Conservation (phyloP, 2,329 filamentous ascomycete genomes). For the Aspergillus caelatus region DNA sequence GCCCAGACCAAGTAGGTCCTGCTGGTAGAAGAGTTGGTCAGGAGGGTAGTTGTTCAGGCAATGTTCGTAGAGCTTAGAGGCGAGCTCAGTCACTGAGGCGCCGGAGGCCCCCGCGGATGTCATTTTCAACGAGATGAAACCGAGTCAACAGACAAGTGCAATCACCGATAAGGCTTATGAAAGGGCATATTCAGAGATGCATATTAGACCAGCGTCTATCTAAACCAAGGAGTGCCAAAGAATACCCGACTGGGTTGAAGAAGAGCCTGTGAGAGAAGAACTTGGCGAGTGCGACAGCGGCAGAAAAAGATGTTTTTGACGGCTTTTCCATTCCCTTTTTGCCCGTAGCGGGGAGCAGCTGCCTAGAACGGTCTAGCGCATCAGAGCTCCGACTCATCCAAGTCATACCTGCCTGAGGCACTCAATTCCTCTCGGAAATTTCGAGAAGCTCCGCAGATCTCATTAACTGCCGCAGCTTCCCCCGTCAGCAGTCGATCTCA, state of each 20-base stretch:
- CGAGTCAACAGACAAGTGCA: slow-evolving; percentile 23
- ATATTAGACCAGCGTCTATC: slow-evolving; percentile 18
- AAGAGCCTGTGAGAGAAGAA: slow-evolving; percentile 18
- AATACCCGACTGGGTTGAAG: not conserved
- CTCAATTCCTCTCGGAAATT: slow-evolving; percentile 42
- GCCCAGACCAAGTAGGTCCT: slow-evolving; percentile 47
- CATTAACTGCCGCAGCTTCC: slow-evolving; percentile 20
- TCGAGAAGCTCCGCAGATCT: slow-evolving; percentile 45
- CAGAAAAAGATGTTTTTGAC: slow-evolving; percentile 32
- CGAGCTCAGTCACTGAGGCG: slow-evolving; percentile 40
- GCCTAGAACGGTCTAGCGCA: slow-evolving; percentile 23
- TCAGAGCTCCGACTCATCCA: slow-evolving; percentile 10
- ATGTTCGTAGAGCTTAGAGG: slow-evolving; percentile 49
- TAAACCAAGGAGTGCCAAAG: slow-evolving; percentile 5
- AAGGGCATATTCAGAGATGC: slow-evolving; percentile 36
- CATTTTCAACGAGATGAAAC: slow-evolving; percentile 31
- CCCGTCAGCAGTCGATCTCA: slow-evolving; percentile 15
- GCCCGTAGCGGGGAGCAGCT: slow-evolving; percentile 25
- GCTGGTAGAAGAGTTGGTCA: slow-evolving; percentile 51
- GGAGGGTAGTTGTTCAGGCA: slow-evolving; percentile 43
- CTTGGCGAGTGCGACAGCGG: slow-evolving; percentile 1
- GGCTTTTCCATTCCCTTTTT: slow-evolving; percentile 25
- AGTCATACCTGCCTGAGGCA: slow-evolving; percentile 29
- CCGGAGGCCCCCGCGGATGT: slow-evolving; percentile 37
- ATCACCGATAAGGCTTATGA: slow-evolving; percentile 34